These are phyloP conservation scores for Yamadazyma phyllophila DNA, from an alignment of 805 yeast genomes.

Conservation along the genomic window DNA sequence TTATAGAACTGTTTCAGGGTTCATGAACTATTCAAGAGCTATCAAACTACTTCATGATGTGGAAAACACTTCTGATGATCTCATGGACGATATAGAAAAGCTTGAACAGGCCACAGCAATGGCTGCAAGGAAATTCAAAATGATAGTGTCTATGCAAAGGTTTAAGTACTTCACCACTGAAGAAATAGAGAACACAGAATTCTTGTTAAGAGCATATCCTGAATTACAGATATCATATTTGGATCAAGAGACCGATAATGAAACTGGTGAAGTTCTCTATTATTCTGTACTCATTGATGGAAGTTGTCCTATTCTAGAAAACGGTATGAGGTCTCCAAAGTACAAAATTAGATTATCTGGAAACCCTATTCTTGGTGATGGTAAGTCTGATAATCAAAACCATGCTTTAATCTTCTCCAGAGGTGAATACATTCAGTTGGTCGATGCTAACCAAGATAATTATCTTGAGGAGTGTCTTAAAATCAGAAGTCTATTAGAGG, in stretches of 20 bases:
- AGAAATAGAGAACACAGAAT: conserved; percentile 78
- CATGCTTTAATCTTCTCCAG: conserved; percentile 76
- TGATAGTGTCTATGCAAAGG: conserved; percentile 85
- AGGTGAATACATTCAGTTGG: conserved; percentile 82
- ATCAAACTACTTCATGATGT: conserved; percentile 85
- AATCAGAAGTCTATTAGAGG: conserved; percentile 77
- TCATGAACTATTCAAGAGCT: conserved; percentile 97
- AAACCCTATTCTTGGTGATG: conserved; percentile 84
- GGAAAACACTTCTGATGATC: conserved; percentile 66
- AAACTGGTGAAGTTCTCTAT: conserved; percentile 68
- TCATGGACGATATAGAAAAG: conserved; percentile 31
- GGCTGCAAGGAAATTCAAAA: conserved; percentile 81
- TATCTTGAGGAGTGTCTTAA: conserved; percentile 82
- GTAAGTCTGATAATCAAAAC: conserved; percentile 85
- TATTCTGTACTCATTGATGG: conserved; percentile 81
- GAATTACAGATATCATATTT: conserved; percentile 87
- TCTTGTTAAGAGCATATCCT: conserved; percentile 79
- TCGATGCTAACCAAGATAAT: conserved; percentile 87
- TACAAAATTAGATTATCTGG: conserved; percentile 79
- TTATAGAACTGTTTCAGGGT: conserved; percentile 96
- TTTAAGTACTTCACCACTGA: conserved; percentile 67
- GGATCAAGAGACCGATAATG: conserved; percentile 86
- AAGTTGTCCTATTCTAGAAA: conserved; percentile 62
- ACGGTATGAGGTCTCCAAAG: conserved; percentile 40
- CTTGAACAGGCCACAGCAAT: conserved; percentile 51